These are phyloP conservation scores for Trifolium repens DNA, from an alignment of 306 rosid species.

Conservation along the genomic window DNA sequence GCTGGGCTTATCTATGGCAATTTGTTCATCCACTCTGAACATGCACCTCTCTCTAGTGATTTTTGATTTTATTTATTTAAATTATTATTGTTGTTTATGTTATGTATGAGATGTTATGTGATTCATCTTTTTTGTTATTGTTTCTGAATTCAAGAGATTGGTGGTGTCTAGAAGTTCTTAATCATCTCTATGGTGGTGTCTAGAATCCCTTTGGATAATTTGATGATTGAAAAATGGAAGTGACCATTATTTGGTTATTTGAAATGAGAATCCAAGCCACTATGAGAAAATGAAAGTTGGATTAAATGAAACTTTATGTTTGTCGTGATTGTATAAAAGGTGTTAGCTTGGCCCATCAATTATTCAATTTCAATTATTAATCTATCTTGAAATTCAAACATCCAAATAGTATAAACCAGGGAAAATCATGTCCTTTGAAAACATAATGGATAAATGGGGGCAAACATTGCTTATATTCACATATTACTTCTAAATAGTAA, in stretches of 20 bases:
- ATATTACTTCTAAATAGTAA: too few relatives aligned
- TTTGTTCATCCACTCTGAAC: slow-evolving; percentile 61
- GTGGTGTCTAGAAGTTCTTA: slow-evolving; percentile 30
- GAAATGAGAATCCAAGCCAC: too few relatives aligned
- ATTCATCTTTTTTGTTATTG: slow-evolving; percentile 9
- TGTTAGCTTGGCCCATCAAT: slow-evolving; percentile 27
- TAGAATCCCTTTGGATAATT: background rate
- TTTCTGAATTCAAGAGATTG: slow-evolving; percentile 45
- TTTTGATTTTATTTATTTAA: slow-evolving; percentile 34
- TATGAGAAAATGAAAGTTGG: background rate
- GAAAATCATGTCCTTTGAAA: background rate
- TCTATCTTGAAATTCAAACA: slow-evolving; percentile 13
- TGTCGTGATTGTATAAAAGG: slow-evolving; percentile 30
- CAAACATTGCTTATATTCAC: background rate
- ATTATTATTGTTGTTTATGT: background rate
- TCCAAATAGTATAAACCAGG: slow-evolving; percentile 30
- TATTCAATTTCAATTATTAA: slow-evolving; percentile 28
- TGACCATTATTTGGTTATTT: too few relatives aligned
- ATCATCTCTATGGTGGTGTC: slow-evolving; percentile 34
- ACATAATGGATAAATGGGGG: background rate
- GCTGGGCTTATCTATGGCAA: slow-evolving; percentile 88
- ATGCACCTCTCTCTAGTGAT: slow-evolving; percentile 60
- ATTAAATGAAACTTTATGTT: background rate
- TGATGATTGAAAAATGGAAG: too few relatives aligned
- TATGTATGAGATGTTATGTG: background rate